Base-by-base conservation (phyloP, 2,329 filamentous ascomycete genomes). In the Colletotrichum karsti region DNA sequence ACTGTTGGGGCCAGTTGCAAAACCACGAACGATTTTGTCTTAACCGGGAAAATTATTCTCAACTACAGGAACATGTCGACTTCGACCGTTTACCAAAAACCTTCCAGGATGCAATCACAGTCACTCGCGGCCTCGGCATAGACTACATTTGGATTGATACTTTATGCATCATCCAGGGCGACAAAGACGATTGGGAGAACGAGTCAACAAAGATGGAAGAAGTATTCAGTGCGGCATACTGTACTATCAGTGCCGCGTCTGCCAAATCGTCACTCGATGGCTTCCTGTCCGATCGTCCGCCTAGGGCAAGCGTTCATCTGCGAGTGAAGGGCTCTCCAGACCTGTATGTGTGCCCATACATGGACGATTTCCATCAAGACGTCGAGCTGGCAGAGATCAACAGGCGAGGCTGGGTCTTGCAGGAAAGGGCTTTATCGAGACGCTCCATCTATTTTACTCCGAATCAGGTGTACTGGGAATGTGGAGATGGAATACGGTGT, bases 391-490 rank as follows among this genome's bases (percentile, higher is more conserved):
- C 75, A 1, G 13, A 68, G 1, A 69, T 83, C 3, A 80, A 75
- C 57, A 69, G 63, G 5, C 72, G 81, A 3, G 80, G 77, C 1
- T 83, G 81, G 81, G 80, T 81, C 1, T 46, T 81, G 5, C 80
- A 83, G 63, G 81, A 82, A 62, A 72, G 76, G n/a, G 76, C 74
- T 0, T 68, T 83, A 2, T 75, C 80, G 0, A 74, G 76, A 8
- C 72, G 81, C 9, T 78, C 76, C 0, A 77, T 83, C 12, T 79
- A 77, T 50, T 83, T 81, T 63, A 76, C 79, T 0, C 42, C 73
- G 1, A 65, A 65, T 0, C 78, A 82, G 63, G 75, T 77, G 1
- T 80, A 82, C 22, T 83, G 75, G 73, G 79, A 81, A 46, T 83
- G 81, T 39, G 77, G 80, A 6, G 53, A 71, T 0, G 75, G 78